Percentiles rank a stretch among this genome's conserved stretches.
phyloP scores from a whole-genome alignment of 1,139 yeast species.

The Suhomyces choctaworum region DNA sequence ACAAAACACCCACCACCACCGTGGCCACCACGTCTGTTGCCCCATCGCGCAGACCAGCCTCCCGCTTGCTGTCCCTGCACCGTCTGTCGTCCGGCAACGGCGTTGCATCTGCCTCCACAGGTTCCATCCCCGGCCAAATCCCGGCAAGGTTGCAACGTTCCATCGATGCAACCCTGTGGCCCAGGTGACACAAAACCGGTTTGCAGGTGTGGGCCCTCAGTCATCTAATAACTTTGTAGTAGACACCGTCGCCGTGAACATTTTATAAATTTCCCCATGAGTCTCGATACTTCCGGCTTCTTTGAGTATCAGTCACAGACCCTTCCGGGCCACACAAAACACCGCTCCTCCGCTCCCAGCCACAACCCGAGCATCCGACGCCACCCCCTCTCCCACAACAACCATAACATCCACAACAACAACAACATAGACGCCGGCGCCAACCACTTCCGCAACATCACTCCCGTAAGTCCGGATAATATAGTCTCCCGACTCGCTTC shows the following conservation, averaged over 20 bases:
- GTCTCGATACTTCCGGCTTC: conserved; percentile 6
- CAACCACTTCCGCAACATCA: background rate
- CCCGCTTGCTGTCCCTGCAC: too few relatives aligned
- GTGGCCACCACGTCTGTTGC: too few relatives aligned
- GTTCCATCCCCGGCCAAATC: conserved; percentile 2
- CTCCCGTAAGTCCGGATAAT: background rate
- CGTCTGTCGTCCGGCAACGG: too few relatives aligned
- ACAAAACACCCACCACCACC: too few relatives aligned
- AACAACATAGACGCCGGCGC: background rate
- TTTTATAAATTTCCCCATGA: conserved; percentile 5
- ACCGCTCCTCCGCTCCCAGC: background rate
- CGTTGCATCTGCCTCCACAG: too few relatives aligned
- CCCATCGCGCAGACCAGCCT: too few relatives aligned
- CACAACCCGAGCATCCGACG: background rate
- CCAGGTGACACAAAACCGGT: conserved; percentile 5
- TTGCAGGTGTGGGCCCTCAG: conserved; percentile 7
- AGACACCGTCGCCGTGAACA: background rate
- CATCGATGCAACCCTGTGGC: conserved; percentile 3
- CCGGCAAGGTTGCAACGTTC: conserved; percentile 7
- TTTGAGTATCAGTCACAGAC: conserved; percentile 1
- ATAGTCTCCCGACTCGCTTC: background rate
- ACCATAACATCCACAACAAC: conserved; percentile 1
- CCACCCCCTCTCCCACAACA: conserved; percentile 1
- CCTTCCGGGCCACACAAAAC: background rate
- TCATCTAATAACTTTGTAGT: background rate